These are phyloP conservation scores for Tricladium varicosporioides DNA, from an alignment of 2,329 filamentous ascomycete genomes.

Conservation along the genomic window DNA sequence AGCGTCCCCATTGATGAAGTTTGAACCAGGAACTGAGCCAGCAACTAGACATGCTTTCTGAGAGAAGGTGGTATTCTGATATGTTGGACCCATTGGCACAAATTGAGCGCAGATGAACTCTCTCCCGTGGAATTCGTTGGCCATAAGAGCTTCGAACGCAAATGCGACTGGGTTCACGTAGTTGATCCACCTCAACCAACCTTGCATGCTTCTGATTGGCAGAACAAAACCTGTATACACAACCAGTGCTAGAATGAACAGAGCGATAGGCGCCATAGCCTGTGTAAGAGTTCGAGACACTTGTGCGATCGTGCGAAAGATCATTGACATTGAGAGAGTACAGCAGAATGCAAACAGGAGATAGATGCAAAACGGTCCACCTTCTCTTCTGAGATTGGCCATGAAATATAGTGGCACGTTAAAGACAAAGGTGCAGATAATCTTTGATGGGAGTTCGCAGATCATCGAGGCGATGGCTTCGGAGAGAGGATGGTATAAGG, in stretches of 20 bases:
- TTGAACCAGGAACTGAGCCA: slow-evolving; percentile 53
- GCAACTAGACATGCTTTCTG: slow-evolving; percentile 52
- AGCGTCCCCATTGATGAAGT: slow-evolving; percentile 54
- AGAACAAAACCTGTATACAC: slow-evolving; percentile 48
- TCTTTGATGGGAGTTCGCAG: slow-evolving; percentile 78
- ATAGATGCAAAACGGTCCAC: slow-evolving; percentile 82
- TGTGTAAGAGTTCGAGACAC: slow-evolving; percentile 46
- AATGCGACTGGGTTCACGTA: slow-evolving; percentile 73
- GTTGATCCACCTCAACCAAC: slow-evolving; percentile 57
- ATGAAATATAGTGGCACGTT: slow-evolving; percentile 83
- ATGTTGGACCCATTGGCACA: slow-evolving; percentile 25
- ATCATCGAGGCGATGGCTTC: slow-evolving; percentile 85
- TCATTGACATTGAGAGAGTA: slow-evolving; percentile 68
- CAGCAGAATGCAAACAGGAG: slow-evolving; percentile 14
- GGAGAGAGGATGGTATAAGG: slow-evolving; percentile 85
- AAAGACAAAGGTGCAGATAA: slow-evolving; percentile 71
- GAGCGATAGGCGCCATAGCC: slow-evolving; percentile 37
- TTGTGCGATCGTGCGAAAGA: neutral
- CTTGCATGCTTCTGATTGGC: slow-evolving; percentile 51
- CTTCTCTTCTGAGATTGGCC: slow-evolving; percentile 62
- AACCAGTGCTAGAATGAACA: slow-evolving; percentile 61
- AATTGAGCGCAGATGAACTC: slow-evolving; percentile 26
- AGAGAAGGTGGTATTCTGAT: slow-evolving; percentile 14
- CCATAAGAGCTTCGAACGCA: slow-evolving; percentile 68
- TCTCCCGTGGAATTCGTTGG: slow-evolving; percentile 68